Evolutionary conservation across 768 basidiomycete species (phyloP), one percentile per base, ranked within the genome.

Genomic region (Coprinellus aureogranulatus): DNA sequence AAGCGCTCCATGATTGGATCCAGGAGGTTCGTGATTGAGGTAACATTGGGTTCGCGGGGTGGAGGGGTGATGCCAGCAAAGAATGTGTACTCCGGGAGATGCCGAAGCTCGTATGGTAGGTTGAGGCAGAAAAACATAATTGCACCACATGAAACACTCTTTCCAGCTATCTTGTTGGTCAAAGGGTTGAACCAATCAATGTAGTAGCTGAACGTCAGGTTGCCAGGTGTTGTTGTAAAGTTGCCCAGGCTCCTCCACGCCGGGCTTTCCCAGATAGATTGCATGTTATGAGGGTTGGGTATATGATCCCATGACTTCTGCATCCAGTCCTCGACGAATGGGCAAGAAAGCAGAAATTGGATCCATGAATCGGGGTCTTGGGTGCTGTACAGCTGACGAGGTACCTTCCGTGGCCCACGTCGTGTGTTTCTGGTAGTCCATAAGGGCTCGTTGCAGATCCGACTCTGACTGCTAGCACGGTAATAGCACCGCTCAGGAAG

Each of bases 121-220:
- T 63, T 65, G 12, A 63, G 61, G 52, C 60, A 64, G 23, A 56
- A 44, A 2, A 63, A 50, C 31, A 61, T 55, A 23, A 65, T 64
- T 26, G 54, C 55, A 20, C 64, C 61, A 20, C 44, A 49, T 2
- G 61, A 65, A 28, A 60, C 54, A 1, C 37, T 44, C 23, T 65
- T 67, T 18, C 67, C 68, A 18, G 63, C 54, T 44, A 63, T 64
- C 53, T 69, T 68, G 55, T 69, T 69, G 27, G 59, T 58, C 31
- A 65, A 62, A 10, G 68, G 68, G 37, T 70, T 70, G 50, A 65
- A 70, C 68, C 68, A 69, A 41, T 69, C 68, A 16, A 67, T 64
- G 22, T 59, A 67, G 20, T 58, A 46, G 31, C 59, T 53, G 46
- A 59, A 62, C 23, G 58, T 57, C n/a, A 59, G 16, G 27, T 67